Evolutionary conservation across 495 filamentous ascomycete species (phyloP).

Genomic region (Achaetomiella virescens): DNA sequence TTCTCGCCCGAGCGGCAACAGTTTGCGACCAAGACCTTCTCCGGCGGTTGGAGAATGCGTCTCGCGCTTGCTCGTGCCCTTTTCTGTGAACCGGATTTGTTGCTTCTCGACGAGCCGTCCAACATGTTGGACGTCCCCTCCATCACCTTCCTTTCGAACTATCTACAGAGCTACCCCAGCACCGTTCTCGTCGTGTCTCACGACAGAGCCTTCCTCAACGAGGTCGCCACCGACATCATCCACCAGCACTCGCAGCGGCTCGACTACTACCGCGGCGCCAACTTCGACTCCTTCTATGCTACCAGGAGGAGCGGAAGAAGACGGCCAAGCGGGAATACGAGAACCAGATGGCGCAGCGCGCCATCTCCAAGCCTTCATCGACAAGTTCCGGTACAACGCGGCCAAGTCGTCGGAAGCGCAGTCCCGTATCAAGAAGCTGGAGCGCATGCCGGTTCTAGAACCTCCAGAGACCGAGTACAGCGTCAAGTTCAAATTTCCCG

Average conservation of each 20-base stretch:
- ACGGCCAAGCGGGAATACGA: constrained; percentile 96
- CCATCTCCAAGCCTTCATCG: constrained; percentile 94
- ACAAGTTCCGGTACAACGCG: constrained; percentile 99
- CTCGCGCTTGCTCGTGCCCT: constrained; percentile 88
- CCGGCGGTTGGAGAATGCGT: constrained; percentile 99
- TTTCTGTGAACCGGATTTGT: constrained; percentile 95
- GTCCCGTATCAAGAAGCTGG: constrained; percentile 96
- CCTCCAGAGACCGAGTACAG: constrained; percentile 89
- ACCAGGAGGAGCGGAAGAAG: constrained; percentile 95
- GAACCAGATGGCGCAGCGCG: constrained; percentile 90
- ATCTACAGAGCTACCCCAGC: constrained; percentile 88
- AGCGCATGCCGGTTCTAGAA: constrained; percentile 90
- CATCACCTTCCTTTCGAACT: constrained; percentile 97
- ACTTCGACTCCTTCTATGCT: constrained; percentile 97
- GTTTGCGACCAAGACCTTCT: constrained; percentile 93
- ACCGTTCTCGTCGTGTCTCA: constrained; percentile 96
- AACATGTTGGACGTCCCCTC: constrained; percentile 99
- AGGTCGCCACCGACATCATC: constrained; percentile 98
- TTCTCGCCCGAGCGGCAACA: constrained; percentile 94
- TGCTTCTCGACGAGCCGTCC: constrained; percentile 97
- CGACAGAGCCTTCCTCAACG: constrained; percentile 97
- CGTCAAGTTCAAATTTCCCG: constrained; percentile 96
- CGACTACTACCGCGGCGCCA: constrained; percentile 97
- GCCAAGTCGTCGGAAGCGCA: constrained; percentile 98
- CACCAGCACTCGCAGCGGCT: constrained; percentile 96